Evolutionary conservation across 495 filamentous ascomycete species (phyloP).

Genomic region (Aspergillus kassunensis): DNA sequence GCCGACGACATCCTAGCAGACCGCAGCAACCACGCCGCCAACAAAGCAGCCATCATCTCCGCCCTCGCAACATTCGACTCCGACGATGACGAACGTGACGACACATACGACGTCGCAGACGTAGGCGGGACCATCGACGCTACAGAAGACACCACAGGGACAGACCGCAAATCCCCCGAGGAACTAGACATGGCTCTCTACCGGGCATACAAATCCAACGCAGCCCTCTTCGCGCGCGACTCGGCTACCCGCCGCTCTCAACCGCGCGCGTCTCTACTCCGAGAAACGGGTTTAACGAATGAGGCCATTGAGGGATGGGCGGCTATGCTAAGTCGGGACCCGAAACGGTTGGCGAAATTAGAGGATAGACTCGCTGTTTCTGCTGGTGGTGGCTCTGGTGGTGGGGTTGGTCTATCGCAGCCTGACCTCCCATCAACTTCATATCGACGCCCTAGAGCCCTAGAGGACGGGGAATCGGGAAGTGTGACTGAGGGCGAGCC

Average conservation of each 20-base stretch:
- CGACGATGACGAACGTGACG: slow-evolving; percentile 95
- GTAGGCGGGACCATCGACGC: slow-evolving; percentile 82
- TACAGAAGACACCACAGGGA: slow-evolving; percentile 37
- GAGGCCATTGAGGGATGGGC: slow-evolving; percentile 94
- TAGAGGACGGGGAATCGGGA: slow-evolving; percentile 30
- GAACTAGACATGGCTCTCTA: slow-evolving; percentile 56
- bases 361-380: slow-evolving; percentile 62
- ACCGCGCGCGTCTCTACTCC: slow-evolving; percentile 59
- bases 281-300: slow-evolving; percentile 83
- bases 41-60: slow-evolving; percentile 86
- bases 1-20: slow-evolving; percentile 59
- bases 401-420: slow-evolving; percentile 42
- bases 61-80: slow-evolving; percentile 88
- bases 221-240: slow-evolving; percentile 65
- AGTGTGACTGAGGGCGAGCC: slow-evolving; percentile 26
- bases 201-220: slow-evolving; percentile 57
- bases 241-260: slow-evolving; percentile 60
- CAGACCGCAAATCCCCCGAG: slow-evolving; percentile 30
- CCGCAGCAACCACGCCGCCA: slow-evolving; percentile 50
- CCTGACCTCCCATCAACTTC: slow-evolving; percentile 56
- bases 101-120: slow-evolving; percentile 90
- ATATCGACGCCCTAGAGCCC: slow-evolving; percentile 39
- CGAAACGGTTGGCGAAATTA: slow-evolving; percentile 58
- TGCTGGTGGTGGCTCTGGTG: slow-evolving; percentile 44
- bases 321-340: slow-evolving; percentile 73